Percentiles rank a stretch among this genome's conserved stretches.
Evolutionary conservation across 306 rosid species (phyloP).

Genomic region (Cajanus cajan): DNA sequence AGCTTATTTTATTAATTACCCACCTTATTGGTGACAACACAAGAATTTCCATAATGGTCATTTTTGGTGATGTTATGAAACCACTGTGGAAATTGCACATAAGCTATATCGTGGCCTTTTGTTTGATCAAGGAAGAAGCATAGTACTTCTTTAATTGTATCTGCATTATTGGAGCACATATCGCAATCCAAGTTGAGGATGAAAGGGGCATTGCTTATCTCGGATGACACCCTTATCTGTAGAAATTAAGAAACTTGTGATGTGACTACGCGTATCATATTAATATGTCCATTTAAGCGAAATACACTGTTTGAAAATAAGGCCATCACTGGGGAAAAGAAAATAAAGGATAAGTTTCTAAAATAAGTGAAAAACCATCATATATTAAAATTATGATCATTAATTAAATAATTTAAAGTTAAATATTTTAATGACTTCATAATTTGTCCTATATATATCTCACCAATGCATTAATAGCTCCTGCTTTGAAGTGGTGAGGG

Average conservation of each 20-base stretch:
- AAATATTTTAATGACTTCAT: no score
- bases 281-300: no score
- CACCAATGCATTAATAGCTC: conserved; percentile 73
- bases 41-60: conserved; percentile 42
- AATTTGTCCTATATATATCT: no score
- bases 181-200: conserved; percentile 75
- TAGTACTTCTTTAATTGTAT: conserved; percentile 41
- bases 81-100: conserved; percentile 58
- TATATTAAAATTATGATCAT: no score
- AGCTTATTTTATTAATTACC: neutral
- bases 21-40: conserved; percentile 9
- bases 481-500: conserved; percentile 79
- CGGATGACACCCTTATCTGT: conserved; percentile 69
- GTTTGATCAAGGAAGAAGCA: conserved; percentile 68
- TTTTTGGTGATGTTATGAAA: conserved; percentile 46
- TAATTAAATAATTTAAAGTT: no score
- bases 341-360: neutral
- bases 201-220: conserved; percentile 65
- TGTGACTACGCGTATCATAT: no score
- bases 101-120: conserved; percentile 54
- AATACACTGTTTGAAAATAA: neutral
- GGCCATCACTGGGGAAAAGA: neutral
- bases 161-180: conserved; percentile 59
- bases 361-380: no score
- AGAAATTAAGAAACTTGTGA: neutral